Percentiles rank a stretch among this genome's conserved stretches.
These are phyloP conservation scores for Rhizopus sp. DNA, from an alignment of 371 early-diverging fungal species.

Conservation along the genomic window DNA sequence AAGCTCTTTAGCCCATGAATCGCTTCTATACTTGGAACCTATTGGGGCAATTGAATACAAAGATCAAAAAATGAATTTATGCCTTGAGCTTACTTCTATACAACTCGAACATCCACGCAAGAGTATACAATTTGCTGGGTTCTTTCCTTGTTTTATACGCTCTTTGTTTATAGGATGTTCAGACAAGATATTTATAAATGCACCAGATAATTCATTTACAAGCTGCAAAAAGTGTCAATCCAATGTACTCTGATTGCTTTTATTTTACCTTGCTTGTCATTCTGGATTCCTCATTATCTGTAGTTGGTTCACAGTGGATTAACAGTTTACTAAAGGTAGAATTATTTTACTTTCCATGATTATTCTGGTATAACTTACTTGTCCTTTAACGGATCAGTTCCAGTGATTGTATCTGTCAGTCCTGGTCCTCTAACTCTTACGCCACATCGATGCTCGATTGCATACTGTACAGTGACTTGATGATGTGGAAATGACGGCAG, in stretches of 20 bases:
- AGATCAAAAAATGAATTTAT: conserved; percentile 7
- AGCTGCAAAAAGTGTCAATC: conserved; percentile 20
- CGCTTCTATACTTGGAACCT: conserved; percentile 41
- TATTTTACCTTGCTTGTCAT: conserved; percentile 46
- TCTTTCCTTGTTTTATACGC: conserved; percentile 32
- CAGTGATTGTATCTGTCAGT: conserved; percentile 49
- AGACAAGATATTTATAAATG: conserved; percentile 28
- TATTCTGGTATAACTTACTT: conserved; percentile 20
- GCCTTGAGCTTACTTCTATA: conserved; percentile 27
- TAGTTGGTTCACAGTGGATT: conserved; percentile 41
- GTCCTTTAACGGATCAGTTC: conserved; percentile 60
- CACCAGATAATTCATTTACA: conserved; percentile 48
- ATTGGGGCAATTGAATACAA: too few relatives aligned
- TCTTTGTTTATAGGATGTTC: conserved; percentile 48
- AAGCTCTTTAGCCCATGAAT: conserved; percentile 48
- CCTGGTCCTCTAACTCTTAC: conserved; percentile 51
- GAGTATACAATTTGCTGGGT: conserved; percentile 52
- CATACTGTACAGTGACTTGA: conserved; percentile 40
- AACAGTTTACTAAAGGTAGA: conserved; percentile 30
- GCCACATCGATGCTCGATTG: conserved; percentile 53
- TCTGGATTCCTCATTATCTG: conserved; percentile 32
- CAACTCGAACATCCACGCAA: conserved; percentile 51
- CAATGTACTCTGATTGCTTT: not conserved
- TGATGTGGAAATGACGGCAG: conserved; percentile 50
- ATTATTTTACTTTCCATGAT: not conserved